Base-by-base conservation (phyloP, 768 basidiomycete genomes). In the Exidia glandulosa region DNA sequence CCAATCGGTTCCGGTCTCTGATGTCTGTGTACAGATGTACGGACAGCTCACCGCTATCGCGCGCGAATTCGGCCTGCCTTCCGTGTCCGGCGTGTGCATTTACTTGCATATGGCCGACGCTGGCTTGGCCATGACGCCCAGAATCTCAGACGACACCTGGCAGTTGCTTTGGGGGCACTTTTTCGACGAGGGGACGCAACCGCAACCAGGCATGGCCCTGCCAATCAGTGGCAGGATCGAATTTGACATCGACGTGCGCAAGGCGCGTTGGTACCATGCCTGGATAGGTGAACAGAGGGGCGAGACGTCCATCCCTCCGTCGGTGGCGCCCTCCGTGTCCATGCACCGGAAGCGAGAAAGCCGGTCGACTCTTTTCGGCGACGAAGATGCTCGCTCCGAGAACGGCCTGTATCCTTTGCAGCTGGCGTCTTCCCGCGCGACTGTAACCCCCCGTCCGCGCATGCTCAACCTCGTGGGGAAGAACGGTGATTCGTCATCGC, bases 111-210 rank as follows among this genome's bases (percentile, higher is more conserved):
- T 83, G 60, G 75, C 75, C 23, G 83, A 87, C 57, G 75, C 74
- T 48, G 83, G 84, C 23, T 62, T 78, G 32, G 73, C 76, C 3
- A 76, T 80, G 69, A 81, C 82, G 14, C 88, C 89, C 29, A 81
- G 89, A 23, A 81, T 92, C 57, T 84, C 87, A 6, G 88, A 90
- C 59, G 88, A 88, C 59, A 79, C 80, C 9, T 93, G 90, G 90
- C 78, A 78, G 57, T 71, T 82, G 32, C 75, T 92, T 2, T 92
- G 88, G 86, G 74, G 72, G 37, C 81, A 85, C 67, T 73, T 63
- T 50, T 82, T 61, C 77, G 76, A 37, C 70, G 73, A 27, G 61
- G 71, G 25, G 65, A 16, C 58, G 71, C 23, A 59, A 69, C 3
- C 63, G 67, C 47, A 62, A 74, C 61, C 64, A 67, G 29, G 68